A percentile compares a stretch with the other conserved stretches of the same genome.
Evolutionary conservation across 805 yeast species (phyloP).

Genomic region (Wickerhamiella nectarea): DNA sequence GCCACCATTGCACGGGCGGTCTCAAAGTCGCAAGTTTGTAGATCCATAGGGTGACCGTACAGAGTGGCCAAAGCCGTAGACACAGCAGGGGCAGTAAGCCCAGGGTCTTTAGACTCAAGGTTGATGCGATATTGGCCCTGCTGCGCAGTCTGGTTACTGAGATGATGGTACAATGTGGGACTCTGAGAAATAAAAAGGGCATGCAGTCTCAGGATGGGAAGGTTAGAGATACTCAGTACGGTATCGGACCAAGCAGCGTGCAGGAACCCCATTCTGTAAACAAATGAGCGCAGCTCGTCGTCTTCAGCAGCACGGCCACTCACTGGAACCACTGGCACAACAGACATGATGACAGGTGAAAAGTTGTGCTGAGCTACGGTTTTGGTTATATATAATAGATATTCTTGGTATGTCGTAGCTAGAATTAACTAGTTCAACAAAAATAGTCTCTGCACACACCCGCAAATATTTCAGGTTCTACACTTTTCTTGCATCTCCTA

Average conservation of each 20-base stretch:
- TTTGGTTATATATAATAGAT: too few relatives aligned
- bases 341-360: conserved; percentile 7
- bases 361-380: not conserved
- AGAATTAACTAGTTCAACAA: too few relatives aligned
- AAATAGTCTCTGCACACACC: too few relatives aligned
- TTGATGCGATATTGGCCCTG: conserved; percentile 15
- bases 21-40: conserved; percentile 14
- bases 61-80: conserved; percentile 25
- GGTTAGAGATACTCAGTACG: conserved; percentile 19
- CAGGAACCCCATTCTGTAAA: conserved; percentile 24
- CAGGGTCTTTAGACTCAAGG: conserved; percentile 17
- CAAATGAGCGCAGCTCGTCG: conserved; percentile 11
- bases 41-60: conserved; percentile 22
- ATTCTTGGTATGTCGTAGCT: too few relatives aligned
- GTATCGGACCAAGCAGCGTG: conserved; percentile 28
- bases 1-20: conserved; percentile 23
- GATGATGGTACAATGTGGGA: conserved; percentile 21
- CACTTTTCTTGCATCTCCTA: not conserved
- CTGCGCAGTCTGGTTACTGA: conserved; percentile 1
- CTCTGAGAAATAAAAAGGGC: conserved; percentile 25
- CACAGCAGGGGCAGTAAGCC: conserved; percentile 19
- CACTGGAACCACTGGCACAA: conserved; percentile 9
- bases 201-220: conserved; percentile 23
- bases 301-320: not conserved
- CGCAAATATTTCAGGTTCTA: too few relatives aligned